Conservation (phyloP, 1,284 basidiomycete species). For the Lignosus rhinocerotis region DNA sequence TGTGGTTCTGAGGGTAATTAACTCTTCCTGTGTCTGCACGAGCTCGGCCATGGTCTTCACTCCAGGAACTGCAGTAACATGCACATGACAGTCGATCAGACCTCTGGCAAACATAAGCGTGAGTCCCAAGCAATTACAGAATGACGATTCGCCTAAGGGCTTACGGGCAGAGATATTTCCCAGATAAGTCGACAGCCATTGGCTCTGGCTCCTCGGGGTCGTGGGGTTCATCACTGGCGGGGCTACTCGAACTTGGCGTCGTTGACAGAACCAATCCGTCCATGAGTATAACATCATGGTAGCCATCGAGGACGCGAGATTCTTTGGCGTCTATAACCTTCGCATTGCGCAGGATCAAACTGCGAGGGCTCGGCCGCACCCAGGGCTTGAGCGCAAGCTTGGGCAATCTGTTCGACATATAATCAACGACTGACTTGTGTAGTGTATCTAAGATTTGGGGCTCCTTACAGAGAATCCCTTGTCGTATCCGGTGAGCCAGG, state of each 20-base stretch:
- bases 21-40: constrained; percentile 35
- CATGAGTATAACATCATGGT: constrained; percentile 35
- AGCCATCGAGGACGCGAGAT: constrained; percentile 28
- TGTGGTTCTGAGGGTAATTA: constrained; percentile 38
- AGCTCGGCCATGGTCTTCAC: constrained; percentile 41
- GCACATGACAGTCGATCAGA: constrained; percentile 46
- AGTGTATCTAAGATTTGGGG: background rate
- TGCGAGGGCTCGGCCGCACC: constrained; percentile 27
- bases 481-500: constrained; percentile 19
- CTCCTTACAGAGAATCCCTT: constrained; percentile 12
- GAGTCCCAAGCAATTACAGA: background rate
- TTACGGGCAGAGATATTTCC: constrained; percentile 43
- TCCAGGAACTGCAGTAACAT: constrained; percentile 44
- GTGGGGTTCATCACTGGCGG: constrained; percentile 2
- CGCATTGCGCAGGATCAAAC: constrained; percentile 36
- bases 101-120: constrained; percentile 23
- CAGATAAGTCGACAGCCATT: constrained; percentile 36
- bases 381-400: constrained; percentile 43
- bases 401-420: constrained; percentile 13
- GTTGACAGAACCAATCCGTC: constrained; percentile 36
- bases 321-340: constrained; percentile 36
- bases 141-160: background rate
- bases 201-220: constrained; percentile 17
- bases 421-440: background rate
- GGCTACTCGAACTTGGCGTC: constrained; percentile 2